phyloP scores from a whole-genome alignment of 192 early-diverging fungal genomes.

The Pilaira anomala region DNA sequence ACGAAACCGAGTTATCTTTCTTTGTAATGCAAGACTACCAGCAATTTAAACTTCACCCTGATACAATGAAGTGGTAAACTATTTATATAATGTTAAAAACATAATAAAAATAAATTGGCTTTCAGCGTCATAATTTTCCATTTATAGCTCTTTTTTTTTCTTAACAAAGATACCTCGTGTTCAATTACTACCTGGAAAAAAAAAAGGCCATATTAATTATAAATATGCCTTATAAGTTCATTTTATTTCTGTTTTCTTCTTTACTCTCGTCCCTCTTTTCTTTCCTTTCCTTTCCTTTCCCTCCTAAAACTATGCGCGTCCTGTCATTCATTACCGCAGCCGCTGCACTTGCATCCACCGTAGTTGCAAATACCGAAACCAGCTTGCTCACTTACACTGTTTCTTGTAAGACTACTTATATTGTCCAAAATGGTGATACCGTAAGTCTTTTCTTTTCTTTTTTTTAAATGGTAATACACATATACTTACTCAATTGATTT shows the following conservation, averaged over 20 bases:
- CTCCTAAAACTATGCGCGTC: neutral
- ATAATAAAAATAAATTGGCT: slow-evolving; percentile 6
- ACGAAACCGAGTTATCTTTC: slow-evolving; percentile 84
- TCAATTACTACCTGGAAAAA: too few species aligned
- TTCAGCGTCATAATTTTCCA: neutral
- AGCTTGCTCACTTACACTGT: slow-evolving; percentile 14
- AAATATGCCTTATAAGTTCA: neutral
- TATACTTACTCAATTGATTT: neutral
- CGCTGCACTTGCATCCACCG: neutral
- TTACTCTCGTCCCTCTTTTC: neutral
- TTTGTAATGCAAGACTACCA: slow-evolving; percentile 74
- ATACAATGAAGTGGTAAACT: slow-evolving; percentile 69
- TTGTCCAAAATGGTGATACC: slow-evolving; percentile 21
- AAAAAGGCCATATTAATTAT: too few species aligned
- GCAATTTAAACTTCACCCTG: slow-evolving; percentile 69
- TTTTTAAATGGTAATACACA: neutral
- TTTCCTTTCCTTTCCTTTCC: neutral
- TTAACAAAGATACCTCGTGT: neutral
- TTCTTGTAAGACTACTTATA: slow-evolving; percentile 9
- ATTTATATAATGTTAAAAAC: neutral
- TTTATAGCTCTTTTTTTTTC: neutral
- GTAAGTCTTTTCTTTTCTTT: neutral
- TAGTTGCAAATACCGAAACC: neutral
- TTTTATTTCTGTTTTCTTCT: neutral
- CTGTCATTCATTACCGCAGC: neutral